phyloP scores from a whole-genome alignment of 2,329 filamentous ascomycete genomes.

The Xylaria sp. region DNA sequence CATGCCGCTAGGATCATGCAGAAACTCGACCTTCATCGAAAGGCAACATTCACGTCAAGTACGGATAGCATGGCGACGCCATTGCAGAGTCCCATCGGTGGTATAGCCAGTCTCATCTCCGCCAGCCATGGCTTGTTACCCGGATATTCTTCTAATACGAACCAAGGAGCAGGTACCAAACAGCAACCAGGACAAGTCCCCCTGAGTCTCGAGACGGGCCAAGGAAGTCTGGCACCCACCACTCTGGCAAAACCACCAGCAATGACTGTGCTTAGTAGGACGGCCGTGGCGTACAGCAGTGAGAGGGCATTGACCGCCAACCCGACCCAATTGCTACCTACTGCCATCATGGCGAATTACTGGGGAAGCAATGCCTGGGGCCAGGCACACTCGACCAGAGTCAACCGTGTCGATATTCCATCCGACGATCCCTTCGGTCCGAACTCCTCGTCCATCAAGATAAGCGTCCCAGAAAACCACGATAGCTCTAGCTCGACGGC shows the following conservation, averaged over 20 bases:
- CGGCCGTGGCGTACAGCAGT: conserved; percentile 73
- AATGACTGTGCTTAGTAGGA: conserved; percentile 78
- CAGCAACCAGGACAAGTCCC: conserved; percentile 34
- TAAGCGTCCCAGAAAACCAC: conserved; percentile 26
- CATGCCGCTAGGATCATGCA: conserved; percentile 87
- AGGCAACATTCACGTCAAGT: conserved; percentile 55
- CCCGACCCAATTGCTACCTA: conserved; percentile 68
- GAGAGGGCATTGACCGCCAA: conserved; percentile 65
- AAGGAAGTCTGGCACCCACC: conserved; percentile 68
- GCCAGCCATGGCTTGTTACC: conserved; percentile 76
- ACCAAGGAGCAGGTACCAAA: conserved; percentile 28
- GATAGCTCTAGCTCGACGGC: conserved; percentile 26
- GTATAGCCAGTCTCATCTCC: conserved; percentile 80
- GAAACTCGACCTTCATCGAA: conserved; percentile 84
- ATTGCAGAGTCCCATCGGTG: conserved; percentile 45
- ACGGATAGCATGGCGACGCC: conserved; percentile 37
- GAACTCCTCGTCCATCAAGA: conserved; percentile 33
- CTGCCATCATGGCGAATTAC: conserved; percentile 83
- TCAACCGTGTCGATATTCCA: conserved; percentile 20
- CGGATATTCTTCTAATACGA: conserved; percentile 39
- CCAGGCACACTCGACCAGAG: conserved; percentile 26
- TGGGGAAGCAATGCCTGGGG: conserved; percentile 86
- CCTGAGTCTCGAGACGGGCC: conserved; percentile 41
- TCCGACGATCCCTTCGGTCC: conserved; percentile 36
- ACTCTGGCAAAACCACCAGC: conserved; percentile 81